Conservation (phyloP, 768 basidiomycete genomes). For the Mycena sanguinolenta region DNA sequence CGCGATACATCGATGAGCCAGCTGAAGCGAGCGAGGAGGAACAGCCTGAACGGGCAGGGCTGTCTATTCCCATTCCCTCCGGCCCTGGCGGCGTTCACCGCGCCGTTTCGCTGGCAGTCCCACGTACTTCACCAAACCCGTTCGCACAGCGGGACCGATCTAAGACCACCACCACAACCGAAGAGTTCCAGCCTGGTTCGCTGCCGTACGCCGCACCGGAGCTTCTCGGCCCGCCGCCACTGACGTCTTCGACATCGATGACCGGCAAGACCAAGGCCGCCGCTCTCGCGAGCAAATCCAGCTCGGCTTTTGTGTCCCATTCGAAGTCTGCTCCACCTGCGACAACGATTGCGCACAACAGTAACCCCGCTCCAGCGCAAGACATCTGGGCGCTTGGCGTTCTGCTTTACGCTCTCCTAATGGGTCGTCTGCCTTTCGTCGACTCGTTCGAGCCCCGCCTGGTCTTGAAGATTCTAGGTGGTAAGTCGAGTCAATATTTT, state of each 20-base stretch:
- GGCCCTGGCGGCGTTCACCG: slow-evolving; percentile 48
- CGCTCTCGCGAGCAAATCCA: slow-evolving; percentile 41
- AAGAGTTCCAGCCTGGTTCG: slow-evolving; percentile 80
- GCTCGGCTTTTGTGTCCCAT: slow-evolving; percentile 25
- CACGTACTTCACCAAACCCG: slow-evolving; percentile 46
- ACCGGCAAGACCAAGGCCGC: slow-evolving; percentile 49
- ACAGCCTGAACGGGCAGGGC: slow-evolving; percentile 34
- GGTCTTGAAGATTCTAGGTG: slow-evolving; percentile 91
- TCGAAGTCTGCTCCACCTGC: neutral
- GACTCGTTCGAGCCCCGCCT: slow-evolving; percentile 94
- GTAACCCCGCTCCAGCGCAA: slow-evolving; percentile 75
- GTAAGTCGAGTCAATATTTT: slow-evolving; percentile 52
- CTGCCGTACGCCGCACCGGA: slow-evolving; percentile 94
- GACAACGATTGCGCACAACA: slow-evolving; percentile 16
- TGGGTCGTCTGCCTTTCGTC: slow-evolving; percentile 86
- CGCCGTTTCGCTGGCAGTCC: slow-evolving; percentile 54
- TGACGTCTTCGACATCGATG: slow-evolving; percentile 26
- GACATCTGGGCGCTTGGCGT: slow-evolving; percentile 98
- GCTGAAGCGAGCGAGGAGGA: slow-evolving; percentile 48
- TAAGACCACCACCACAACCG: slow-evolving; percentile 54
- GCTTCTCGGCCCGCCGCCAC: slow-evolving; percentile 71
- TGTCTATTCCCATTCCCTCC: slow-evolving; percentile 27
- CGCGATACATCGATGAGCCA: slow-evolving; percentile 70
- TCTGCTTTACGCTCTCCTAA: slow-evolving; percentile 87
- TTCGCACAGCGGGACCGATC: slow-evolving; percentile 39